phyloP scores from a whole-genome alignment of 768 basidiomycete genomes.

The Galerina marginata region DNA sequence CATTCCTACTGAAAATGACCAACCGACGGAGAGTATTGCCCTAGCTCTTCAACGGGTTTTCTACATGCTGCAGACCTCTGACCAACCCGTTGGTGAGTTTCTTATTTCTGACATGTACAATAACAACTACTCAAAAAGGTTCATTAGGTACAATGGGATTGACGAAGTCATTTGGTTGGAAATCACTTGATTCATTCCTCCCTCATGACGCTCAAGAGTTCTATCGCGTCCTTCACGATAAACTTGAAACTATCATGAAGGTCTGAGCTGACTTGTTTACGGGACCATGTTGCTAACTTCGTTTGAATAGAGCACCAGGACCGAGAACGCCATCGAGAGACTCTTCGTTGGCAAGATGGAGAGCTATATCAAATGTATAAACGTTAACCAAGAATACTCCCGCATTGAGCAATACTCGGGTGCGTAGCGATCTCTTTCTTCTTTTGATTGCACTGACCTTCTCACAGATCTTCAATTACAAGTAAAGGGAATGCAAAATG shows the following conservation, averaged over 20 bases:
- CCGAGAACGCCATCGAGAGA: neutral
- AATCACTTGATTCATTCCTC: neutral
- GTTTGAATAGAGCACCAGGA: neutral
- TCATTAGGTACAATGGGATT: neutral
- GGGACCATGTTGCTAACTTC: neutral
- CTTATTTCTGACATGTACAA: too few species aligned
- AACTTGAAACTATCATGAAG: neutral
- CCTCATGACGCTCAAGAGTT: neutral
- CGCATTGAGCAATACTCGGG: neutral
- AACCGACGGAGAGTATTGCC: neutral
- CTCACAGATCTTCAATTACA: neutral
- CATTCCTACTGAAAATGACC: neutral
- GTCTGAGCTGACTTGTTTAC: neutral
- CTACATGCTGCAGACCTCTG: neutral
- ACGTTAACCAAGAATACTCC: neutral
- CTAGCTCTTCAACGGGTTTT: neutral
- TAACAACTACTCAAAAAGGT: neutral
- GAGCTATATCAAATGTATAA: neutral
- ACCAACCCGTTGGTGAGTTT: neutral
- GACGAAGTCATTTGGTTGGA: neutral
- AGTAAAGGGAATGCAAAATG: slow-evolving; percentile 97
- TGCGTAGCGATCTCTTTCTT: neutral
- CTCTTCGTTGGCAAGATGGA: neutral
- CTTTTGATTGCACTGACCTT: neutral
- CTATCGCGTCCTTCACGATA: neutral